phyloP scores from a whole-genome alignment of 1,284 basidiomycete genomes.

The Anthracocystis panici-leucophaei region DNA sequence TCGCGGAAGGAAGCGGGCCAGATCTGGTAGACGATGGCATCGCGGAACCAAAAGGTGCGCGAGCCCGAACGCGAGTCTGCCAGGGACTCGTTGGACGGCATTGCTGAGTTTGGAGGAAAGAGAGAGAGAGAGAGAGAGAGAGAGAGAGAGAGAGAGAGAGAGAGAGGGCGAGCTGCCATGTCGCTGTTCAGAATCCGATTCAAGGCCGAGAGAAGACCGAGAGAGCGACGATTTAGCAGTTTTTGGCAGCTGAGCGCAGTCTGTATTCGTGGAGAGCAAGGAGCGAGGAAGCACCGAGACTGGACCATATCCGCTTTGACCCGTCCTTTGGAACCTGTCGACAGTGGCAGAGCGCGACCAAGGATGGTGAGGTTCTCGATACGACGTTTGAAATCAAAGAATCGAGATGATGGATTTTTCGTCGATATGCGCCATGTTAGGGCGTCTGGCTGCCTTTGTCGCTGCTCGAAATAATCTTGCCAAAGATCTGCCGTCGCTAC shows the following conservation, averaged over 20 bases:
- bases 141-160: background rate
- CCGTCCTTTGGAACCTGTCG: slow-evolving; percentile 4
- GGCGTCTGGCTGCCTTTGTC: background rate
- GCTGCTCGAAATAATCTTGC: slow-evolving; percentile 13
- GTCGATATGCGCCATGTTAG: background rate
- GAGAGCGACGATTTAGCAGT: background rate
- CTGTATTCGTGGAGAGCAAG: background rate
- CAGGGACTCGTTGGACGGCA: slow-evolving; percentile 51
- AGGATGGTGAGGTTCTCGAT: background rate
- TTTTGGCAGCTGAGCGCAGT: slow-evolving; percentile 7
- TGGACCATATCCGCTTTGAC: slow-evolving; percentile 11
- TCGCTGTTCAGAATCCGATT: background rate
- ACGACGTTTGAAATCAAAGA: background rate
- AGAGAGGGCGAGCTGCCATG: background rate
- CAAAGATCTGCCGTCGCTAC: slow-evolving; percentile 23
- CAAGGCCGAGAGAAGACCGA: slow-evolving; percentile 11
- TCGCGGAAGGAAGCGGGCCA: slow-evolving; percentile 82
- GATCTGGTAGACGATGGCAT: slow-evolving; percentile 71
- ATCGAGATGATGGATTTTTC: slow-evolving; percentile 3
- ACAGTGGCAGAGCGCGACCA: too few species aligned
- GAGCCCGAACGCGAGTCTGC: slow-evolving; percentile 23
- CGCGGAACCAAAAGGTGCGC: slow-evolving; percentile 48
- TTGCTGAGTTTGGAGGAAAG: slow-evolving; percentile 3
- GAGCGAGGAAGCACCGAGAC: slow-evolving; percentile 26
- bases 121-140: background rate